Percentiles rank a stretch among this genome's conserved stretches.
Evolutionary conservation across 2,329 filamentous ascomycete species (phyloP).

Genomic region (Sporothrix schenckii): DNA sequence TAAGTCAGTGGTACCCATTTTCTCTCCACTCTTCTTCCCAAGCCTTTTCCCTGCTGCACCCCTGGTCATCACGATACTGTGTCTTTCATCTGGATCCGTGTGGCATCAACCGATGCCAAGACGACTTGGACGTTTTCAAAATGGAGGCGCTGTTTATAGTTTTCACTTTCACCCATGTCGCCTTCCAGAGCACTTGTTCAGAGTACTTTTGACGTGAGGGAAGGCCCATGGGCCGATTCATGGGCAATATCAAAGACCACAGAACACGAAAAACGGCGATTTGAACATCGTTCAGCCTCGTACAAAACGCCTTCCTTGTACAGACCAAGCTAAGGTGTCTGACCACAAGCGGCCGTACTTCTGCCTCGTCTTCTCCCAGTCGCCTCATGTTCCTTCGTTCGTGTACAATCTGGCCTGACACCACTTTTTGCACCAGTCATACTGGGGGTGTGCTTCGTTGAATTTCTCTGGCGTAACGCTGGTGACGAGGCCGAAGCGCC

Average conservation of each 20-base stretch:
- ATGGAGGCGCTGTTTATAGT: constrained; percentile 18
- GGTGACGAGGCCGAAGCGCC: not conserved
- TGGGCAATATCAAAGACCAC: not conserved
- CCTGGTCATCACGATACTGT: not conserved
- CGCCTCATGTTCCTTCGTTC: not conserved
- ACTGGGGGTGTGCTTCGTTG: not conserved
- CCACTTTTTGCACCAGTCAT: not conserved
- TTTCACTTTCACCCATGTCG: not conserved
- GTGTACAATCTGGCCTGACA: constrained; percentile 16
- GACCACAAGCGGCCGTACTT: not conserved
- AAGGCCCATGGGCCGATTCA: constrained; percentile 5
- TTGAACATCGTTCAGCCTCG: constrained; percentile 12
- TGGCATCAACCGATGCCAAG: not conserved
- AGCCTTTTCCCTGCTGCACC: constrained; percentile 16
- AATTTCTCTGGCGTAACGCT: constrained; percentile 7
- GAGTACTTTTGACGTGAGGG: constrained; percentile 11
- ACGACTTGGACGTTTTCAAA: not conserved
- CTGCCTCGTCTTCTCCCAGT: not conserved
- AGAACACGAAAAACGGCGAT: not conserved
- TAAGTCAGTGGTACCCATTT: not conserved
- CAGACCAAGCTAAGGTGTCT: not conserved
- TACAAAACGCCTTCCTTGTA: not conserved
- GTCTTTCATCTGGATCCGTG: not conserved
- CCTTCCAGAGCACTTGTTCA: constrained; percentile 11
- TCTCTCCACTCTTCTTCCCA: not conserved